Conservation (phyloP, 2,329 filamentous ascomycete species). For the Berkeleyomyces rouxiae region DNA sequence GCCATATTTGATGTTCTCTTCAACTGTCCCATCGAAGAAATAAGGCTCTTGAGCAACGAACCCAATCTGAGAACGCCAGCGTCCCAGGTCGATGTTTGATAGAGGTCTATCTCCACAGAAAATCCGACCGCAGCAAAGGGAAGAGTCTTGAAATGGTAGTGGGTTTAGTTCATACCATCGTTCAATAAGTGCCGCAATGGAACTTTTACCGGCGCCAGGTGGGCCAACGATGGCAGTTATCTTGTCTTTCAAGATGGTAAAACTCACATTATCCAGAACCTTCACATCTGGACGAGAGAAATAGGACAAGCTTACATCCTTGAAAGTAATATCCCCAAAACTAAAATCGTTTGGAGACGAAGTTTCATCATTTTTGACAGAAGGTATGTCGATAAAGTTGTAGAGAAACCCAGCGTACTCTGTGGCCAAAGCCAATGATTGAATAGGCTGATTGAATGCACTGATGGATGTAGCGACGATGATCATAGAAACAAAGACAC, state of each 20-base stretch:
- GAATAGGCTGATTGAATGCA: slow-evolving; percentile 22
- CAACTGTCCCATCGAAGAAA: slow-evolving; percentile 48
- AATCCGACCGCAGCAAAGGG: slow-evolving; percentile 23
- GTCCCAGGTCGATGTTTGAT: slow-evolving; percentile 44
- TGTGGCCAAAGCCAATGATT: slow-evolving; percentile 22
- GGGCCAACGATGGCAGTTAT: slow-evolving; percentile 59
- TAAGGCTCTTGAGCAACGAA: slow-evolving; percentile 54
- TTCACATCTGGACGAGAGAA: slow-evolving; percentile 48
- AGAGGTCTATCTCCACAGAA: slow-evolving; percentile 36
- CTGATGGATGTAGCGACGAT: slow-evolving; percentile 20
- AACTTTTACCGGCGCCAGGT: slow-evolving; percentile 59
- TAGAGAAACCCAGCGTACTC: slow-evolving; percentile 24
- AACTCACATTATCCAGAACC: slow-evolving; percentile 41
- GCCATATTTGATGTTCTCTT: slow-evolving; percentile 32
- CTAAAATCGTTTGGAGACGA: slow-evolving; percentile 25
- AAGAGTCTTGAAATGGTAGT: background rate
- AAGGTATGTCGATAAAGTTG: slow-evolving; percentile 24
- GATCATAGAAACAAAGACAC: slow-evolving; percentile 17
- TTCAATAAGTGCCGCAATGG: slow-evolving; percentile 53
- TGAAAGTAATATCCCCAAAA: slow-evolving; percentile 39
- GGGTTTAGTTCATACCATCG: slow-evolving; percentile 45
- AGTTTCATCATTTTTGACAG: background rate
- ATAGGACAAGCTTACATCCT: slow-evolving; percentile 55
- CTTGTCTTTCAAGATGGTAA: slow-evolving; percentile 45
- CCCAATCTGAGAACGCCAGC: slow-evolving; percentile 44